Percentiles rank a stretch among this genome's conserved stretches.
Conservation (phyloP, 2,329 filamentous ascomycete genomes). For the Aspergillus glaucus region DNA sequence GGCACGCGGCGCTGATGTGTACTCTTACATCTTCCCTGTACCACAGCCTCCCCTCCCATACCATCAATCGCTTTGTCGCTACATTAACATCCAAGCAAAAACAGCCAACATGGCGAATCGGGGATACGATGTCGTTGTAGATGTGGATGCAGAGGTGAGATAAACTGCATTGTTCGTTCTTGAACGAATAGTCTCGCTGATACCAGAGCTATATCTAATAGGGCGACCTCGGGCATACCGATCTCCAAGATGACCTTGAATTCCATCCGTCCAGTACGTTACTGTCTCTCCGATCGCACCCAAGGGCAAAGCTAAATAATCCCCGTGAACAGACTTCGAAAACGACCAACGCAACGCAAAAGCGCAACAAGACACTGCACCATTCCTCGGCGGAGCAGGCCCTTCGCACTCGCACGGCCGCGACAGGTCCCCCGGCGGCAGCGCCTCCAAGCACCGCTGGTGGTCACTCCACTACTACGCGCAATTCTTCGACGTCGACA, state of each 20-base stretch:
- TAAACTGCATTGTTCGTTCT: neutral
- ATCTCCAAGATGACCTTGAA: constrained; percentile 97
- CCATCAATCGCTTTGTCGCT: constrained; percentile 10
- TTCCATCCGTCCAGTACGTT: constrained; percentile 79
- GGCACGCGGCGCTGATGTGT: constrained; percentile 23
- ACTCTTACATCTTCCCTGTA: constrained; percentile 22
- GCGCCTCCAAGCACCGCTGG: constrained; percentile 73
- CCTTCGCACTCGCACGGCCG: constrained; percentile 31
- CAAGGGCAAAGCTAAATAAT: neutral
- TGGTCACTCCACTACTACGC: constrained; percentile 93
- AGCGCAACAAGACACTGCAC: constrained; percentile 43
- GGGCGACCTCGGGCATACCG: constrained; percentile 96
- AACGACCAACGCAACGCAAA: constrained; percentile 50
- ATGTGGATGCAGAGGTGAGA: constrained; percentile 85
- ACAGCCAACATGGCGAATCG: constrained; percentile 62
- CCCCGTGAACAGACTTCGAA: constrained; percentile 56
- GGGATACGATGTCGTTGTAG: constrained; percentile 96
- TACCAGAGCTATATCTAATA: constrained; percentile 32
- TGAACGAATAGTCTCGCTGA: neutral
- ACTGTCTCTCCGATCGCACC: neutral
- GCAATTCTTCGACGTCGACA: constrained; percentile 98
- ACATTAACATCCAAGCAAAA: constrained; percentile 7
- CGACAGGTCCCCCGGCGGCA: constrained; percentile 35
- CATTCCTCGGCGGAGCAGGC: constrained; percentile 41
- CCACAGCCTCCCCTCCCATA: constrained; percentile 8